Conservation (phyloP, 2,329 filamentous ascomycete species). For the Pseudogymnoascus sp. region DNA sequence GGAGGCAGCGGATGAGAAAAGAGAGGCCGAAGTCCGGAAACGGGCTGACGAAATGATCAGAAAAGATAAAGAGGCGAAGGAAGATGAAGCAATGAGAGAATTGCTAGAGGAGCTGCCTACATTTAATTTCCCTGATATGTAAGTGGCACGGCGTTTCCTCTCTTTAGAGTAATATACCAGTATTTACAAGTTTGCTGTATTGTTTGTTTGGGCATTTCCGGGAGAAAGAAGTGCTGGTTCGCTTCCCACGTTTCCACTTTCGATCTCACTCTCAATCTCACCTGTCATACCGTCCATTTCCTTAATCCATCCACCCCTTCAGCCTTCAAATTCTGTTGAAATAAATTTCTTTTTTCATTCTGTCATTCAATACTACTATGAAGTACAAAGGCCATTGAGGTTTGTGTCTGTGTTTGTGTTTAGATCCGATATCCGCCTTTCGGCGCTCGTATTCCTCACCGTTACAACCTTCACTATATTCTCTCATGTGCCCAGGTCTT, state of each 20-base stretch:
- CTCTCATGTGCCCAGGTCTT: background rate
- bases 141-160: background rate
- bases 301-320: background rate
- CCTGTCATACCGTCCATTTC: background rate
- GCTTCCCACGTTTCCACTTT: background rate
- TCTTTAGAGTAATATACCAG: too few relatives aligned
- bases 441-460: background rate
- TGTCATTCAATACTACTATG: background rate
- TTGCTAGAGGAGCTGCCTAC: background rate
- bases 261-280: background rate
- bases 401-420: background rate
- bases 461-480: background rate
- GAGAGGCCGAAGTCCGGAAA: background rate
- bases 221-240: background rate
- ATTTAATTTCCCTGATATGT: background rate
- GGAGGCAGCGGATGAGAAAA: background rate
- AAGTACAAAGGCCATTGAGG: background rate
- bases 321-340: background rate
- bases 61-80: background rate
- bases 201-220: background rate
- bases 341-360: background rate
- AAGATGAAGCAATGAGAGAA: background rate
- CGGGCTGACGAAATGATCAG: background rate
- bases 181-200: background rate
- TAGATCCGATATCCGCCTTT: background rate